Percentiles rank a stretch among this genome's conserved stretches.
Evolutionary conservation across 192 early-diverging fungal genomes (phyloP).

Genomic region (Backusella mclennaniae): DNA sequence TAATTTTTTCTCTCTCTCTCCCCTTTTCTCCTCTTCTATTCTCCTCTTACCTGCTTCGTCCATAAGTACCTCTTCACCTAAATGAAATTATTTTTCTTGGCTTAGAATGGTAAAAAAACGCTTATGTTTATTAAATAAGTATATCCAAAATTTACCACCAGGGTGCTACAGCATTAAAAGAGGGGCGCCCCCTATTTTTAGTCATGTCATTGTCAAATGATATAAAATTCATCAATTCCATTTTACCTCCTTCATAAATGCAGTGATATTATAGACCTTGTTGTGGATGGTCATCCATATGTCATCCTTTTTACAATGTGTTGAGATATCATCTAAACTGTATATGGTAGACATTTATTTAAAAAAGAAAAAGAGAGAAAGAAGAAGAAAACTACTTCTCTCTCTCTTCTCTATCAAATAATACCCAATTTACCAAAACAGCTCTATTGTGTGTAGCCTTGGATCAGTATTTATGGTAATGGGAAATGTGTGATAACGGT

Average conservation of each 20-base stretch:
- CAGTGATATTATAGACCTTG: constrained; percentile 73
- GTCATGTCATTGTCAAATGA: constrained; percentile 45
- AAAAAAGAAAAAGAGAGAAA: neutral
- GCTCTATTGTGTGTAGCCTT: neutral
- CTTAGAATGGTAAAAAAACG: neutral
- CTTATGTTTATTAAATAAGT: neutral
- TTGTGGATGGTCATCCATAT: constrained; percentile 76
- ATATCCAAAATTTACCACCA: neutral
- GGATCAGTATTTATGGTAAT: neutral
- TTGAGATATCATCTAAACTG: constrained; percentile 60
- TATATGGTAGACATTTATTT: neutral
- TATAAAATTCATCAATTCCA: neutral
- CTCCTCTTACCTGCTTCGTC: neutral
- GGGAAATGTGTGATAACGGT: neutral
- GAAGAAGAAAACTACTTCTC: too few species aligned
- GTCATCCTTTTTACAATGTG: constrained; percentile 67
- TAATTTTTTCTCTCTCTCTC: neutral
- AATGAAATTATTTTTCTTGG: neutral
- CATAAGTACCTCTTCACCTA: neutral
- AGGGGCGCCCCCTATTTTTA: constrained; percentile 53
- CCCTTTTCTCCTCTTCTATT: too few species aligned
- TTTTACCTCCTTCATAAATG: constrained; percentile 66
- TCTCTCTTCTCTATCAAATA: too few species aligned
- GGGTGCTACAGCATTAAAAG: constrained; percentile 45
- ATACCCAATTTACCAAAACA: neutral